Base-by-base conservation (phyloP, 306 rosid species). In the Purshia tridentata region DNA sequence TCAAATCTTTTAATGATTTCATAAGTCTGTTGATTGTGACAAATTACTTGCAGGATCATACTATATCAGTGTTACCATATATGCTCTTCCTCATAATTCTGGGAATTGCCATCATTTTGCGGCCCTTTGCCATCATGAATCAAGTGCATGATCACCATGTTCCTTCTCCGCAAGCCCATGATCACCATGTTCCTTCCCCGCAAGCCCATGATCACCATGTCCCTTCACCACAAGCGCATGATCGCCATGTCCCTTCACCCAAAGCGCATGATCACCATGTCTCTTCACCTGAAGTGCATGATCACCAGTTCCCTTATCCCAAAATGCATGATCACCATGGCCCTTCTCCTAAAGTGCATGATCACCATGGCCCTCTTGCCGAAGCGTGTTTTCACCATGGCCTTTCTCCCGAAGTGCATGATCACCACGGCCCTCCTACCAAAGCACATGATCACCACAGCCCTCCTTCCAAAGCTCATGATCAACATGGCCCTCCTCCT, bases 71-170 rank as follows among this genome's bases (percentile, higher is more conserved):
- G 18, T 71, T 85, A 57, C 58, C 83, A 4, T 72, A 7, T 69
- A 51, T 87, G 74, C 49, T 85, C 75, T n/a, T 89, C 70, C n/a
- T 89, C 68, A 52, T 81, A 9, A 22, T 81, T 45, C 56, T 89
- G 13, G 83, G 77, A 70, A 67, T 87, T 14, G 80, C 82, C 37
- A 57, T 84, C 72, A 83, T 72, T 69, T 22, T 79, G 16, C 67
- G 40, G 14, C 18, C 19, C 35, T 29, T 29, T 29, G 35, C 35
- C 35, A 29, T 29, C 35, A 29, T 29, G 35, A 29, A 29, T 29
- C 35, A 29, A 29, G 61, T 23, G 29, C 49, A 15, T 20, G 14
- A 54, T 42, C 42, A 70, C 15, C 3, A 13, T 14, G 46, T 29
- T 42, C 64, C 22, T 40, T 2, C 9, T 2, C 50, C 66, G 1